Evolutionary conservation across 495 filamentous ascomycete species (phyloP).

Genomic region (Penicillium daleae): DNA sequence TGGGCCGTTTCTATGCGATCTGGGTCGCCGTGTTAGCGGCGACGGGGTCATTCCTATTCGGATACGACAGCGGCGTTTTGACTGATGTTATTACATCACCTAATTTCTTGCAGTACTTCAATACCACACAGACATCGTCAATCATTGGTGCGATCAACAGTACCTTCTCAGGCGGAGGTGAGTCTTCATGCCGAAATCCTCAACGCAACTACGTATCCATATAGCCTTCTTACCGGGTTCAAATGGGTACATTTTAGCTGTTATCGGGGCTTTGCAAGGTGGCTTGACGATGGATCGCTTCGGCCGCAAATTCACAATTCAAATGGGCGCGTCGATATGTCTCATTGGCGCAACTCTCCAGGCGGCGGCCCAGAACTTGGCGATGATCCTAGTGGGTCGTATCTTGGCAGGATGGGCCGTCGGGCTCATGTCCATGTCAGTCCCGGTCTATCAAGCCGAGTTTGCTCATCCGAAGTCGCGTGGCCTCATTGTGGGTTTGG

Average conservation of each 20-base stretch:
- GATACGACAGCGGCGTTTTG: slow-evolving; percentile 61
- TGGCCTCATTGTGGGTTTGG: slow-evolving; percentile 60
- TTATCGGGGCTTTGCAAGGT: slow-evolving; percentile 41
- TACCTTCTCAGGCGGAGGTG: slow-evolving; percentile 58
- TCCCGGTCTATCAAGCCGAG: slow-evolving; percentile 62
- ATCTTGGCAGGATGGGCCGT: slow-evolving; percentile 66
- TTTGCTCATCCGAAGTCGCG: slow-evolving; percentile 54
- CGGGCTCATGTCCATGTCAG: slow-evolving; percentile 60
- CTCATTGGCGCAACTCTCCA: slow-evolving; percentile 60
- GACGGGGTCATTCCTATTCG: slow-evolving; percentile 56
- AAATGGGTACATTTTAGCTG: slow-evolving; percentile 22
- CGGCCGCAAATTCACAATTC: slow-evolving; percentile 58
- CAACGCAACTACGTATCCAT: neutral
- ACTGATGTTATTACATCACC: slow-evolving; percentile 56
- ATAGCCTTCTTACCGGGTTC: neutral
- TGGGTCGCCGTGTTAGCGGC: slow-evolving; percentile 49
- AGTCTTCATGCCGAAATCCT: slow-evolving; percentile 6
- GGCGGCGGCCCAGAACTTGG: slow-evolving; percentile 52
- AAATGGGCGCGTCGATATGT: slow-evolving; percentile 58
- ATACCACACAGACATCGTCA: slow-evolving; percentile 49
- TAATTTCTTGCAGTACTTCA: slow-evolving; percentile 53
- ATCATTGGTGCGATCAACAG: slow-evolving; percentile 62
- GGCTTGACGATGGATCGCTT: slow-evolving; percentile 47
- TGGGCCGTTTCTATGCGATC: slow-evolving; percentile 51
- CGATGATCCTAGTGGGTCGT: slow-evolving; percentile 64